These are phyloP conservation scores for Suhomyces ambrosiae DNA, from an alignment of 1,139 yeast genomes.

Conservation along the genomic window DNA sequence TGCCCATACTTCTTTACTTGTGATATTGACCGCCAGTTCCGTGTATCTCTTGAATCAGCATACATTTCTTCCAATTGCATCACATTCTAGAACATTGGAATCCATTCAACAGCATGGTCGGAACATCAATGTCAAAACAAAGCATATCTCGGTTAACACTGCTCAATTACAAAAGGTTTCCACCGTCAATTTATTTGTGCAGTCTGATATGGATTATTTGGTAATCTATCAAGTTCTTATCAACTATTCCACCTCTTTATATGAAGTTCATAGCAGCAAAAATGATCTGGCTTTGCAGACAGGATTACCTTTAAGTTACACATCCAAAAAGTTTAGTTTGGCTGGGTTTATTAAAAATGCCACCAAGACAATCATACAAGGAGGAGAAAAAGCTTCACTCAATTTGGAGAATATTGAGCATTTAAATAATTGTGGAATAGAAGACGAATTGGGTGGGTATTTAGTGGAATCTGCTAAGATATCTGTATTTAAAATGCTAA, in stretches of 20 bases:
- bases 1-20: constrained; percentile 40
- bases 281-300: constrained; percentile 36
- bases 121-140: constrained; percentile 29
- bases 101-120: constrained; percentile 41
- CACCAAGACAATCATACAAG: constrained; percentile 35
- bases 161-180: constrained; percentile 30
- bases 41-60: constrained; percentile 32
- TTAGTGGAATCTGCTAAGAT: constrained; percentile 33
- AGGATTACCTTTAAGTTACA: constrained; percentile 35
- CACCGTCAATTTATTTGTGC: constrained; percentile 36
- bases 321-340: constrained; percentile 31
- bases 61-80: constrained; percentile 38
- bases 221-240: constrained; percentile 39
- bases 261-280: constrained; percentile 31
- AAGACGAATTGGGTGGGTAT: constrained; percentile 35
- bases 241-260: constrained; percentile 34
- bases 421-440: constrained; percentile 30
- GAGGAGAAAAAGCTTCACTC: constrained; percentile 22
- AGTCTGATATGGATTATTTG: constrained; percentile 34
- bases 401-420: constrained; percentile 45
- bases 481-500: constrained; percentile 36
- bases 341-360: constrained; percentile 38
- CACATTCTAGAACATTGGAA: constrained; percentile 32
- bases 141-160: constrained; percentile 31
- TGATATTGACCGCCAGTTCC: constrained; percentile 30